phyloP scores from a whole-genome alignment of 257 asterid species.

The Penstemon eatonii region DNA sequence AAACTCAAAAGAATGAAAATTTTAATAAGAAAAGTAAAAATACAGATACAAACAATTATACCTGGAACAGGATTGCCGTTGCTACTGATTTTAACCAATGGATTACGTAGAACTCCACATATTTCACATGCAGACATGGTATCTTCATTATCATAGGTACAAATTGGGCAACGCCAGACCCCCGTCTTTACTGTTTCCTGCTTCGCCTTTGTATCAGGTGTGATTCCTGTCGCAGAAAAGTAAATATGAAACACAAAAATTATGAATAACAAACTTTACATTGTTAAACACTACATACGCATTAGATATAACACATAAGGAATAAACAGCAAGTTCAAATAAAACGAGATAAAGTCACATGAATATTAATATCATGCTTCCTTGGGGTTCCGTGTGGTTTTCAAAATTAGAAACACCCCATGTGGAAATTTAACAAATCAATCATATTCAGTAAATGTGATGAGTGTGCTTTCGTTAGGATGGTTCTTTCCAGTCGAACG shows the following conservation, averaged over 20 bases:
- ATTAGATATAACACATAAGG: not conserved
- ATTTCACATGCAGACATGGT: slow-evolving; percentile 79
- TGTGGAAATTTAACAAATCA: not conserved
- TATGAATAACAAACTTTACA: slow-evolving; percentile 17
- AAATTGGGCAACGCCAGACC: slow-evolving; percentile 90
- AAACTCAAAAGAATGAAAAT: slow-evolving; percentile 11
- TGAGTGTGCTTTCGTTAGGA: no score
- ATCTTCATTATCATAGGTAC: slow-evolving; percentile 90
- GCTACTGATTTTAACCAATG: slow-evolving; percentile 63
- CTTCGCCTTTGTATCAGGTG: slow-evolving; percentile 36
- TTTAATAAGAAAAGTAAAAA: slow-evolving; percentile 11
- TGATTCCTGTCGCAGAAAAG: slow-evolving; percentile 39
- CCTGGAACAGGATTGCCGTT: slow-evolving; percentile 50
- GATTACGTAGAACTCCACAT: slow-evolving; percentile 91
- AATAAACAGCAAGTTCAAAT: not conserved
- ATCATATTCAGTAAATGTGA: not conserved
- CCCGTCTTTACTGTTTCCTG: slow-evolving; percentile 42
- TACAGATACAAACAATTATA: slow-evolving; percentile 24
- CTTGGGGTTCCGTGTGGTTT: not conserved
- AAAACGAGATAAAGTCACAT: not conserved
- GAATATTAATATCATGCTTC: slow-evolving; percentile 8
- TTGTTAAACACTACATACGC: slow-evolving; percentile 19
- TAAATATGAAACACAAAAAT: slow-evolving; percentile 30
- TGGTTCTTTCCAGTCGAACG: no score
- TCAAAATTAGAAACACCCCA: slow-evolving; percentile 8